These are phyloP conservation scores for Globisporangium irregulare DNA, from an alignment of 352 stramenopile genomes.

Conservation along the genomic window DNA sequence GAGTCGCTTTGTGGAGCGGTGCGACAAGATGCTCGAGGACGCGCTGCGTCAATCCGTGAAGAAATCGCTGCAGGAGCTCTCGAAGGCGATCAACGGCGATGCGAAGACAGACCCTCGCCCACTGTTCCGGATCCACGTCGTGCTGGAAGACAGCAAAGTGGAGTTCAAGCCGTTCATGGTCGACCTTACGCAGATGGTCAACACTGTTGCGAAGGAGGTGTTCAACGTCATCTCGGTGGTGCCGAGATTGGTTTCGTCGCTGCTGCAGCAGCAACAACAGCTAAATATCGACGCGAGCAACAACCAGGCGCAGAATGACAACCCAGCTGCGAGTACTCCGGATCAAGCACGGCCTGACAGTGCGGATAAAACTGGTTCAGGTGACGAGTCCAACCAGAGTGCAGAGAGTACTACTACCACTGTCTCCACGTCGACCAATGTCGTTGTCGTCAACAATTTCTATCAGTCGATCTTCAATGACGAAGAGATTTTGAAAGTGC, in stretches of 20 bases:
- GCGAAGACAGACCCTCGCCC: conserved; percentile 89
- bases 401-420: too few relatives aligned
- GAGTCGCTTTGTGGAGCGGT: conserved; percentile 87
- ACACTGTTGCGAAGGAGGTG: conserved; percentile 94
- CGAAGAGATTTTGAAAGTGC: conserved; percentile 94
- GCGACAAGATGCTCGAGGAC: conserved; percentile 90
- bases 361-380: not conserved
- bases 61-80: conserved; percentile 93
- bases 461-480: conserved; percentile 95
- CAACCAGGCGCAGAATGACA: conserved; percentile 25
- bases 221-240: conserved; percentile 93
- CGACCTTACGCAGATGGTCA: conserved; percentile 93
- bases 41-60: conserved; percentile 91
- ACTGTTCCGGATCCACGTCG: conserved; percentile 91
- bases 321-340: not conserved
- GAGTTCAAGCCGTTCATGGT: conserved; percentile 94
- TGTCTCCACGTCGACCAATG: not conserved
- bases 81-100: conserved; percentile 93
- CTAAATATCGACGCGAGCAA: not conserved
- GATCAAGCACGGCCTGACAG: not conserved
- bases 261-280: conserved; percentile 23
- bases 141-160: conserved; percentile 92
- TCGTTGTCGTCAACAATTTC: conserved; percentile 58
- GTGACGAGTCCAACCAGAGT: conserved; percentile 8
- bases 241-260: conserved; percentile 70